Base-by-base conservation (phyloP, 176 grass and related monocot species). In the Ensete glaucum region DNA sequence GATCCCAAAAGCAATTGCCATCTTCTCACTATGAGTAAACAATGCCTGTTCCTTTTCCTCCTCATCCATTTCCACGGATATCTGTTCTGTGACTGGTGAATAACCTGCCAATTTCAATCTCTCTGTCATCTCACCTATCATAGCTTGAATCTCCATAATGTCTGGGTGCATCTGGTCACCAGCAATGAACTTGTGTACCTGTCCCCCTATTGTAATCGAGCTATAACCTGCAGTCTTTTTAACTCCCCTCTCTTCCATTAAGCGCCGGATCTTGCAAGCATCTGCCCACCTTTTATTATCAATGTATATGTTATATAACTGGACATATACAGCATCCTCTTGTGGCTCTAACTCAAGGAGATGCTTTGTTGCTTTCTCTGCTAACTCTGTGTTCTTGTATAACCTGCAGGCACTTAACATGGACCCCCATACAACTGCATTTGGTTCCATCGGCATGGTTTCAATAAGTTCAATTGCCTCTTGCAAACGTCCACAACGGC, bases 141-240 rank as follows among this genome's bases (percentile, higher is more conserved):
- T 90, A 43, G 63, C 17, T 50, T 74, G 77, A 72, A 88, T 92
- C 21, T 90, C 79, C 53, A 74, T 54, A 24, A 78, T 85, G 43
- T 69, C 57, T 71, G 80, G 86, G 78, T 96, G 86, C 16, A 80
- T 73, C 69, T 76, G 72, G 62, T 96, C 82, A 73, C 85, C 81
- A 26, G 66, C 86, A 67, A 89, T 51, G 79, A 96, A 92, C 76
- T 81, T 89, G 74, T 96, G 89, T 14, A 92, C 84, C 59, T 82
- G 66, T 24, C 87, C 89, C 69, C 63, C 89, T 53, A 96, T 79
- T 34, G 79, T 66, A 63, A 92, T 88, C 21, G 87, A 96, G 70
- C 85, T 92, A 82, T 96, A 89, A 69, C 87, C 92, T 50, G 82
- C 83, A 21, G 81, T 89, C 59, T 96, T 96, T 82, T 78, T 87